Evolutionary conservation across 2,329 filamentous ascomycete genomes (phyloP).

Genomic region (Diaporthe capsici): DNA sequence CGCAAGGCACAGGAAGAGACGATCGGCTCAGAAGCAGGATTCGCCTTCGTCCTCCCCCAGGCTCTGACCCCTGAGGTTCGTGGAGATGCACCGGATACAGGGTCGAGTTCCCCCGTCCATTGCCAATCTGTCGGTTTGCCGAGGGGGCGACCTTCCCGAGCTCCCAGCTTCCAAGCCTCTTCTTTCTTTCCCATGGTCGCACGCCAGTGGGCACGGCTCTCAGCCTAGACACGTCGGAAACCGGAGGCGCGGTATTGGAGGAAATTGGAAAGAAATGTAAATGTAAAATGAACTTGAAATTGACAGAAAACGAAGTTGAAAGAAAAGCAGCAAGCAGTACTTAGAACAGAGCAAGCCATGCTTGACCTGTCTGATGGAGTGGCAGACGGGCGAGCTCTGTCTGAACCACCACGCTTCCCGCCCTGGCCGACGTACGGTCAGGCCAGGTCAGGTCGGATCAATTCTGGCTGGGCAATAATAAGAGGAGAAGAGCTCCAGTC

Average conservation of each 20-base stretch:
- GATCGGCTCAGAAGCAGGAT: constrained; percentile 21
- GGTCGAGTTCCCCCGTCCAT: constrained; percentile 12
- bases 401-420: background rate
- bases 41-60: background rate
- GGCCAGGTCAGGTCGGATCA: background rate
- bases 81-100: constrained; percentile 7
- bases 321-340: background rate
- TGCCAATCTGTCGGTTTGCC: constrained; percentile 25
- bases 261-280: too few species aligned
- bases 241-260: too few species aligned
- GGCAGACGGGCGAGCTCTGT: background rate
- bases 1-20: background rate
- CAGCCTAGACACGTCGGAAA: background rate
- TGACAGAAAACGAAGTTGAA: background rate
- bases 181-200: background rate
- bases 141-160: constrained; percentile 2
- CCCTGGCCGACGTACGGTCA: background rate
- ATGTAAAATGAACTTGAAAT: too few species aligned
- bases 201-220: background rate
- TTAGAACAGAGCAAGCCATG: background rate
- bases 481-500: constrained; percentile 15
- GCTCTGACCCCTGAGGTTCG: constrained; percentile 25
- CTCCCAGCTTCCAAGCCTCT: background rate
- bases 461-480: constrained; percentile 12
- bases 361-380: background rate